A percentile compares a stretch with the other conserved stretches of the same genome.
phyloP scores from a whole-genome alignment of 169 alveolate genomes.

The Hammondia hammondi region DNA sequence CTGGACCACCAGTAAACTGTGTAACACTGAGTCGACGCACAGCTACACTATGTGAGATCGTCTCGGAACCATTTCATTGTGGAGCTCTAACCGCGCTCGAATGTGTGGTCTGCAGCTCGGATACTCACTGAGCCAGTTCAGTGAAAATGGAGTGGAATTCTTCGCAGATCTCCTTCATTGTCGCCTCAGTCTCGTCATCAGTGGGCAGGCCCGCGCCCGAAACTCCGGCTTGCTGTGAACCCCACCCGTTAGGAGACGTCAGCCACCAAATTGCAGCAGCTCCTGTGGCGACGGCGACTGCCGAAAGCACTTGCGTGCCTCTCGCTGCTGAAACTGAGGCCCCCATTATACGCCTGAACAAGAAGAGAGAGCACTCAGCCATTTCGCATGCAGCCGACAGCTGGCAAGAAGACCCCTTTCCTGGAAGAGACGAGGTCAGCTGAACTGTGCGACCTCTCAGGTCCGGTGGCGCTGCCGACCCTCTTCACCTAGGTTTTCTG shows the following conservation, averaged over 20 bases:
- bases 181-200: not conserved
- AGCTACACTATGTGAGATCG: too few relatives aligned
- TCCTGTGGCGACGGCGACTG: not conserved
- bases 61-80: not conserved
- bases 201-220: not conserved
- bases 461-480: too few relatives aligned
- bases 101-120: not conserved
- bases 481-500: too few relatives aligned
- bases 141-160: not conserved
- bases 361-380: too few relatives aligned
- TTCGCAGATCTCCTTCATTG: constrained; percentile 4
- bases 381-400: too few relatives aligned
- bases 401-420: too few relatives aligned
- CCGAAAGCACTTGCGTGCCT: not conserved
- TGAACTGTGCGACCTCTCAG: too few relatives aligned
- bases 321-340: not conserved
- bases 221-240: not conserved
- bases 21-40: too few relatives aligned
- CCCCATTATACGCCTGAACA: not conserved
- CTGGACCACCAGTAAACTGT: too few relatives aligned
- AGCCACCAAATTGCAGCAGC: not conserved
- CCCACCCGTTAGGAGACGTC: not conserved
- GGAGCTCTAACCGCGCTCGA: not conserved
- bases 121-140: not conserved
- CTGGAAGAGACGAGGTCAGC: too few relatives aligned